A percentile compares a stretch with the other conserved stretches of the same genome.
These are phyloP conservation scores for Marasmius sp. DNA, from an alignment of 1,284 basidiomycete species.

Conservation along the genomic window DNA sequence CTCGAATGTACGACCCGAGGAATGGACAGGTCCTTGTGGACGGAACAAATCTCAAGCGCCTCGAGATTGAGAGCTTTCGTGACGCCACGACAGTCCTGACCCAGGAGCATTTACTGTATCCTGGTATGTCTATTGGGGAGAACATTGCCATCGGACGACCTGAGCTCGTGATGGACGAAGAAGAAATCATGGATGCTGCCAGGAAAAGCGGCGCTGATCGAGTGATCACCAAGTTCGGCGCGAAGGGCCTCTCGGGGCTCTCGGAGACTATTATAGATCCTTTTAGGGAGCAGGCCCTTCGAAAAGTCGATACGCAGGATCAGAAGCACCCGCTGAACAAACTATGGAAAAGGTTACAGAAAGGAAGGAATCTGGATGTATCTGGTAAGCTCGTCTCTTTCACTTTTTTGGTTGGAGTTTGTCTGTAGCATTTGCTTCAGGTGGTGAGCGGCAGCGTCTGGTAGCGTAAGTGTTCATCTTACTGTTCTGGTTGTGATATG, in stretches of 20 bases:
- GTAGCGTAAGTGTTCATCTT: constrained; percentile 40
- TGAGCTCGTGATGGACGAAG: constrained; percentile 22
- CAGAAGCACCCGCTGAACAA: constrained; percentile 33
- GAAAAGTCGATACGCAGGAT: constrained; percentile 28
- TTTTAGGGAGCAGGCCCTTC: constrained; percentile 18
- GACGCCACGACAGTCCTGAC: constrained; percentile 38
- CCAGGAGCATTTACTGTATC: constrained; percentile 44
- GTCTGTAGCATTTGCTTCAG: constrained; percentile 10
- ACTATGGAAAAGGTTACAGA: constrained; percentile 32
- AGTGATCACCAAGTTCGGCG: constrained; percentile 29
- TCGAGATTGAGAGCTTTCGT: constrained; percentile 34
- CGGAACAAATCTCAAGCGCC: constrained; percentile 31
- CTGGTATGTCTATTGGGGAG: constrained; percentile 38
- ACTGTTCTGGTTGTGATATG: neutral
- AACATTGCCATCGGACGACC: constrained; percentile 47
- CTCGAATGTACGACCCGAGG: constrained; percentile 41
- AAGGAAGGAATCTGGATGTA: constrained; percentile 27
- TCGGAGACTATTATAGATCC: constrained; percentile 36
- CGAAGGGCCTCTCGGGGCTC: neutral
- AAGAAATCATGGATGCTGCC: constrained; percentile 33
- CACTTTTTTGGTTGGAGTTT: neutral
- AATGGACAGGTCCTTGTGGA: constrained; percentile 42
- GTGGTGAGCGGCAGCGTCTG: constrained; percentile 46
- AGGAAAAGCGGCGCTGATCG: constrained; percentile 36
- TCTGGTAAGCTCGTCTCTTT: constrained; percentile 21